A percentile compares a stretch with the other conserved stretches of the same genome.
These are phyloP conservation scores for Magnusiomyces fungicola DNA, from an alignment of 1,139 yeast genomes.

Conservation along the genomic window DNA sequence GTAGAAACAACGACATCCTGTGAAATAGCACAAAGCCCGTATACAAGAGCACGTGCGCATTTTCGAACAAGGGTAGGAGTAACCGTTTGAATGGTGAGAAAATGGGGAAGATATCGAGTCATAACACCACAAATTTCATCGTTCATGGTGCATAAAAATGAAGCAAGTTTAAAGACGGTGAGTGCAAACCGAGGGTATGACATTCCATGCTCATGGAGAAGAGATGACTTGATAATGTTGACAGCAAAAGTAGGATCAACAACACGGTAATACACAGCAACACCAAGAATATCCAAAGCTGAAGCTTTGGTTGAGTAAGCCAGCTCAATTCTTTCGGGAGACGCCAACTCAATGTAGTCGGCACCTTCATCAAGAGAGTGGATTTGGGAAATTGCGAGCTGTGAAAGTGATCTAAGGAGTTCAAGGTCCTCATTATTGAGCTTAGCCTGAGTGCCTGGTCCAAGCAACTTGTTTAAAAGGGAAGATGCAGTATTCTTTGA, in stretches of 20 bases:
- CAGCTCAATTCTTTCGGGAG: constrained; percentile 37
- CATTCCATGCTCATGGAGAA: constrained; percentile 29
- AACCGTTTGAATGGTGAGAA: constrained; percentile 39
- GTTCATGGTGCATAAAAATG: constrained; percentile 44
- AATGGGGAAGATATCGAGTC: constrained; percentile 29
- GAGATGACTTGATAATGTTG: constrained; percentile 31
- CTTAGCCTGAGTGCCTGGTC: constrained; percentile 19
- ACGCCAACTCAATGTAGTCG: constrained; percentile 37
- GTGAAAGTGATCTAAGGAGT: constrained; percentile 27
- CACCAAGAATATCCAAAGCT: constrained; percentile 39
- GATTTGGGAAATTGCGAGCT: constrained; percentile 30
- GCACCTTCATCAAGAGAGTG: constrained; percentile 39
- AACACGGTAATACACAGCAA: constrained; percentile 31
- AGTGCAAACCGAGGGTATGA: constrained; percentile 36
- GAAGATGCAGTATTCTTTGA: constrained; percentile 26
- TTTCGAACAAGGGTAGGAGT: constrained; percentile 22
- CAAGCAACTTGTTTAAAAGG: constrained; percentile 17
- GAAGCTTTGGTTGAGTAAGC: constrained; percentile 39
- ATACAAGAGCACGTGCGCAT: constrained; percentile 37
- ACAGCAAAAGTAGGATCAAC: constrained; percentile 31
- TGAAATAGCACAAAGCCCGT: constrained; percentile 42
- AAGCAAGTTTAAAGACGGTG: constrained; percentile 47
- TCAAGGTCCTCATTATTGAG: constrained; percentile 11
- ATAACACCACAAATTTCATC: constrained; percentile 28
- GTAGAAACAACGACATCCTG: constrained; percentile 86